A percentile compares a stretch with the other conserved stretches of the same genome.
These are phyloP conservation scores for Daldinia bambusicola DNA, from an alignment of 495 filamentous ascomycete species.

Conservation along the genomic window DNA sequence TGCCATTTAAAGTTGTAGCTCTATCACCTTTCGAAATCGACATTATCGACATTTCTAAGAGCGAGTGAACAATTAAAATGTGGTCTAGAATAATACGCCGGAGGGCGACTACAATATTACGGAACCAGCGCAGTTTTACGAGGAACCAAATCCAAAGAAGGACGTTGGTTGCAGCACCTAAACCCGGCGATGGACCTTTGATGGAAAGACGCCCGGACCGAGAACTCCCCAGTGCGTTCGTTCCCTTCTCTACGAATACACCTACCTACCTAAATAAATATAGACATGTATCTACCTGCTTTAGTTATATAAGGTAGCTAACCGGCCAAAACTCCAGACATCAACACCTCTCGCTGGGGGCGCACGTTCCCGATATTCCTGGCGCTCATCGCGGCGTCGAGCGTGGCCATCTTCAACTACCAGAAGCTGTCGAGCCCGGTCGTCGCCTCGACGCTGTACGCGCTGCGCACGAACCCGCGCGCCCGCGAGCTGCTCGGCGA, in stretches of 20 bases:
- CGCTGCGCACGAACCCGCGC: constrained; percentile 78
- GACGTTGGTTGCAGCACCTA: constrained; percentile 58
- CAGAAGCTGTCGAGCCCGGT: constrained; percentile 87
- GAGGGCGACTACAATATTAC: constrained; percentile 41
- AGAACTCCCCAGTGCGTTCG: constrained; percentile 73
- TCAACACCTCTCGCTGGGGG: constrained; percentile 55
- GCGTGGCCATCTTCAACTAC: constrained; percentile 96
- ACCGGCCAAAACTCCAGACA: constrained; percentile 29
- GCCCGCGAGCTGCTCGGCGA: constrained; percentile 85
- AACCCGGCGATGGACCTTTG: constrained; percentile 71
- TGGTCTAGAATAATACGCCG: constrained; percentile 52
- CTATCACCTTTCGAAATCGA: constrained; percentile 11
- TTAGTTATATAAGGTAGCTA: no score
- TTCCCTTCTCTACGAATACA: no score
- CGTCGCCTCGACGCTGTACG: constrained; percentile 86
- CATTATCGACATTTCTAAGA: background rate
- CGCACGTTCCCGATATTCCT: constrained; percentile 66
- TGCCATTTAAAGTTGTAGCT: constrained; percentile 7
- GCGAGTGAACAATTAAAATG: constrained; percentile 41
- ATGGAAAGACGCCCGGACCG: constrained; percentile 84
- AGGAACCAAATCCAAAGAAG: constrained; percentile 46
- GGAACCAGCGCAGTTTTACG: constrained; percentile 25
- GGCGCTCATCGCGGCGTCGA: constrained; percentile 68
- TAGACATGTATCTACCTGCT: background rate
- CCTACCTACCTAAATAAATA: background rate